Base-by-base conservation (phyloP, 495 filamentous ascomycete species). In the Jackrogersella minutella region DNA sequence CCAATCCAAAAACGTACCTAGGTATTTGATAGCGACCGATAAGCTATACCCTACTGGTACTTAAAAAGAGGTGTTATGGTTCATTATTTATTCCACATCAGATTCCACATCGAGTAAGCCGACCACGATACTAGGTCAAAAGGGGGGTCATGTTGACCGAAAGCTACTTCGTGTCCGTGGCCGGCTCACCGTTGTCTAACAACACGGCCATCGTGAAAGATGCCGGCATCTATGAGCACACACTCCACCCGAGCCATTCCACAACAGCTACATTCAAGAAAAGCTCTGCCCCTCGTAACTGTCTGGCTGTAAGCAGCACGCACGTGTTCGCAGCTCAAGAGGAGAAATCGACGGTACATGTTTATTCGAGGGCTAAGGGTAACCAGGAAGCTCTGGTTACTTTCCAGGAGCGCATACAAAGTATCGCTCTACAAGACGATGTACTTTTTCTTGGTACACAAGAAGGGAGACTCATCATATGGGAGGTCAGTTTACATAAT, bases 321-420 rank as follows among this genome's bases (percentile, higher is more conserved):
- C 95, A 99, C 73, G 83, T 98, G 31, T 99, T 96, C 70, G 88
- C 94, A 1, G 94, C 91, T 6, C 95, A 99, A 73, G 84, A 86
- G 11, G 93, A 92, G 34, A 98, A 97, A 76, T 92, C 93, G 1
- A 88, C 96, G 26, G 82, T 99, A 5, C 92, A 97, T 79, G 91
- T 99, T 53, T 98, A 97, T 73, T 91, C 85, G 52, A 84, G 93
- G 47, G 83, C 89, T 55, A 90, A 90, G 44, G 90, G 91, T 13
- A 95, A 90, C 66, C 90, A 96, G 71, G 94, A 97, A 76, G 89
- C 91, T 5, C 81, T 91, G 17, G 86, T 97, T 8, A 90, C 92
- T 2, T 97, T 97, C 62, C 88, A 86, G 5, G 93, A 96, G 77
- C 86, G 89, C 68, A 92, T 95, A 72, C 90, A 84, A 67, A 91